Percentiles rank a stretch among this genome's conserved stretches.
These are phyloP conservation scores for Monilinia aucupariae DNA, from an alignment of 2,329 filamentous ascomycete species.

Conservation along the genomic window DNA sequence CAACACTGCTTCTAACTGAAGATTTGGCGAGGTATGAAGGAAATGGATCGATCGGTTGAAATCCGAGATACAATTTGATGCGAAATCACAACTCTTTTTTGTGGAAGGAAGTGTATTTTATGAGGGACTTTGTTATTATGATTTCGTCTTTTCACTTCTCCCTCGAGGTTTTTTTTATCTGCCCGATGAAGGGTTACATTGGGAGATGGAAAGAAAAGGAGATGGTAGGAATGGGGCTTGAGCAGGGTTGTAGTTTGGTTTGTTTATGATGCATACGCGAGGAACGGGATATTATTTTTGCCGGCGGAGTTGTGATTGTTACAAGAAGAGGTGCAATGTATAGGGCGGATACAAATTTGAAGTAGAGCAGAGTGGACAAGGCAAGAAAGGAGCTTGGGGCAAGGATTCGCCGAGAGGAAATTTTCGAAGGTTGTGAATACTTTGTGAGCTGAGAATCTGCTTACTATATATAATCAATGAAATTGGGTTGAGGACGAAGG, in stretches of 20 bases:
- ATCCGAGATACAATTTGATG: neutral
- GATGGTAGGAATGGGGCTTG: neutral
- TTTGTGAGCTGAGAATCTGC: conserved; percentile 16
- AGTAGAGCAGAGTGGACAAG: conserved; percentile 1
- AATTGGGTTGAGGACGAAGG: neutral
- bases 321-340: neutral
- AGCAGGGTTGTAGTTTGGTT: neutral
- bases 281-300: neutral
- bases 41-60: neutral
- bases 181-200: neutral
- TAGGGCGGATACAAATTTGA: neutral
- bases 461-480: conserved; percentile 17
- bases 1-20: neutral
- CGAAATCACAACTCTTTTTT: neutral
- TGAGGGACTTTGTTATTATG: conserved; percentile 5
- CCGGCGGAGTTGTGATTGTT: neutral
- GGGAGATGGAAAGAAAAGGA: neutral
- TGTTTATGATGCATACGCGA: neutral
- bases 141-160: conserved; percentile 1
- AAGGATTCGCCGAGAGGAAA: neutral
- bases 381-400: neutral
- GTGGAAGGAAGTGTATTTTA: neutral
- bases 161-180: neutral
- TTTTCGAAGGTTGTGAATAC: conserved; percentile 9
- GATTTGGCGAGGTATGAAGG: neutral